Evolutionary conservation across 1,284 basidiomycete species (phyloP).

Genomic region (Apiotrichum veenhuisii): DNA sequence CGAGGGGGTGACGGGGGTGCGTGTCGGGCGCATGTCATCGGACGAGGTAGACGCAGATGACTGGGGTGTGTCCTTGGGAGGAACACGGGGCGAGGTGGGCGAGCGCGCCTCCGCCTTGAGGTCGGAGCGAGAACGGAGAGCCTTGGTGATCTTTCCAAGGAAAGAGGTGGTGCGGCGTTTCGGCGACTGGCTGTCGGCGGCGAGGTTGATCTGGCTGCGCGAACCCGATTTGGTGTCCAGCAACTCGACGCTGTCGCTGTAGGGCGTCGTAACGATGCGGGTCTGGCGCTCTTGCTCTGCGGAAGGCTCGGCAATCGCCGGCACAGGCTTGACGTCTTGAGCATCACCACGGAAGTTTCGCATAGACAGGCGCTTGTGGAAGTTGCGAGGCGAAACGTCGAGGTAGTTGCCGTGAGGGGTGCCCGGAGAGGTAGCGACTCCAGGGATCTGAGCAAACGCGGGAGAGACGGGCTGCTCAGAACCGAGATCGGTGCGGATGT

Average conservation of each 20-base stretch:
- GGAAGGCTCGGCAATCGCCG: neutral
- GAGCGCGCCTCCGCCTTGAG: slow-evolving; percentile 1
- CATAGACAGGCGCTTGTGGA: neutral
- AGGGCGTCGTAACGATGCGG: neutral
- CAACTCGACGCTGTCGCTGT: neutral
- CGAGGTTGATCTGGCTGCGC: neutral
- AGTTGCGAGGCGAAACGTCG: neutral
- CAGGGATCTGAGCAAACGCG: neutral
- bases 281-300: neutral
- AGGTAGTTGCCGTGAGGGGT: too few relatives aligned
- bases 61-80: neutral
- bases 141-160: slow-evolving; percentile 10
- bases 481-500: slow-evolving; percentile 14
- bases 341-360: neutral
- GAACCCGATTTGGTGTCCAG: neutral
- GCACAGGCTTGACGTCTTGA: neutral
- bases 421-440: too few relatives aligned
- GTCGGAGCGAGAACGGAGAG: slow-evolving; percentile 16
- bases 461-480: neutral
- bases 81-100: neutral
- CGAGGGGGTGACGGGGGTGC: neutral
- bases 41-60: neutral
- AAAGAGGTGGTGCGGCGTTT: slow-evolving; percentile 5
- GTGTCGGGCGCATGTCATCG: neutral
- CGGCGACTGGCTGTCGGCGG: neutral